A percentile compares a stretch with the other conserved stretches of the same genome.
Evolutionary conservation across 2,329 filamentous ascomycete genomes (phyloP).

Genomic region (Thelonectria rubi): DNA sequence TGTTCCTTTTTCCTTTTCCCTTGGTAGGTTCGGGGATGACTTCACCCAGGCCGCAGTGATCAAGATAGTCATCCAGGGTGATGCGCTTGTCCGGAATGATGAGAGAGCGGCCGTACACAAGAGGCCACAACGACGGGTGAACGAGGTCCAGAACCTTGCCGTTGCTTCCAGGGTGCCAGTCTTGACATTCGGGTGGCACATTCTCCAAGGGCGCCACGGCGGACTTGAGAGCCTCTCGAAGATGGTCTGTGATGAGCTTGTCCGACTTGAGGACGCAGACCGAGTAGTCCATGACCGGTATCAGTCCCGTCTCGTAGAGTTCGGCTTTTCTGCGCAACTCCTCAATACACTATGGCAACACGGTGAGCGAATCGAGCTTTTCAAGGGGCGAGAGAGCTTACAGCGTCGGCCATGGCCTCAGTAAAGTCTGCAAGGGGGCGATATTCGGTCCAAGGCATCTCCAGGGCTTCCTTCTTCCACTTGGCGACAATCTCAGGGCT

Average conservation of each 20-base stretch:
- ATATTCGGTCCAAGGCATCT: constrained; percentile 43
- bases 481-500: constrained; percentile 39
- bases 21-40: background rate
- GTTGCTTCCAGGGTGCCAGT: constrained; percentile 69
- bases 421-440: constrained; percentile 41
- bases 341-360: constrained; percentile 41
- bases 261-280: constrained; percentile 49
- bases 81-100: constrained; percentile 42
- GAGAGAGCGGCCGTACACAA: constrained; percentile 61
- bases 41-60: constrained; percentile 44
- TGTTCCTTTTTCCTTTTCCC: constrained; percentile 21
- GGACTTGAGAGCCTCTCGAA: constrained; percentile 49
- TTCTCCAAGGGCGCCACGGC: constrained; percentile 59
- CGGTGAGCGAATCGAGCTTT: constrained; percentile 5
- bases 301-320: constrained; percentile 45
- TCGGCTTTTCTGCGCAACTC: constrained; percentile 48
- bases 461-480: constrained; percentile 44
- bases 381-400: constrained; percentile 26
- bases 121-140: constrained; percentile 70
- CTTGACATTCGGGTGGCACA: constrained; percentile 56
- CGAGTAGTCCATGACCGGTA: constrained; percentile 47
- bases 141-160: constrained; percentile 68
- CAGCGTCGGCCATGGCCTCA: constrained; percentile 43
- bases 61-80: constrained; percentile 50
- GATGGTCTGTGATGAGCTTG: constrained; percentile 33